Evolutionary conservation across 2,329 filamentous ascomycete genomes (phyloP), one percentile per base, ranked within the genome.

Genomic region (Bipolaris oryzae): DNA sequence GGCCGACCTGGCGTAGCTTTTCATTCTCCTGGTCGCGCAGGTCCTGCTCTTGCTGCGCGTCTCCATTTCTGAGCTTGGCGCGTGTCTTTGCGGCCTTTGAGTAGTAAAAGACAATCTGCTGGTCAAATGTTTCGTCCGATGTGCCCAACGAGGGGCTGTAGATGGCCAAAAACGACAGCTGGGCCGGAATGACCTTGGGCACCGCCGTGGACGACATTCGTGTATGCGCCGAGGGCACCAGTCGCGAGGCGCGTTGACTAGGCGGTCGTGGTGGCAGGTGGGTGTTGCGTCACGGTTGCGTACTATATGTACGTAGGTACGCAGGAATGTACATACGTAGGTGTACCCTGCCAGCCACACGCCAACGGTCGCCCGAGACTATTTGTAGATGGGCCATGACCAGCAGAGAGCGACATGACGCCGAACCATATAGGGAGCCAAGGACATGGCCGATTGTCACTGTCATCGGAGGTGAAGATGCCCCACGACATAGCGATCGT

Each of bases 21-120:
- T 96, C 90, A 76, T 98, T 95, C 71, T 87, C 86, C 70, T 92
- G 87, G 63, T 91, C 87, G 6, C 74, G 74, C 57, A 74, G 57
- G 25, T 70, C 62, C 25, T 64, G 50, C 46, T 84, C 79, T 9
- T 69, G 66, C 25, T 76, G 68, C 37, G 59, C 21, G 20, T 68
- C 53, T 35, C 68, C 75, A 46, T 67, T 65, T 35, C 68, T 62
- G 41, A 67, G 68, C 63, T 50, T 72, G 21, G 60, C 67, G 45
- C 69, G 70, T 48, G 68, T 63, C 60, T 73, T 61, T n/a, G 69
- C 66, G 37, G 73, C 67, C 46, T 61, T 71, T 13, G 91, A 92
- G 68, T 90, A 89, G 79, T 96, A 97, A 81, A 96, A 99, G 66
- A 97, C 91, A 61, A 98, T 91, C 78, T 99, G 91, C 67, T 94